Evolutionary conservation across 2,329 filamentous ascomycete genomes (phyloP).

Genomic region (Huntiella decipiens): DNA sequence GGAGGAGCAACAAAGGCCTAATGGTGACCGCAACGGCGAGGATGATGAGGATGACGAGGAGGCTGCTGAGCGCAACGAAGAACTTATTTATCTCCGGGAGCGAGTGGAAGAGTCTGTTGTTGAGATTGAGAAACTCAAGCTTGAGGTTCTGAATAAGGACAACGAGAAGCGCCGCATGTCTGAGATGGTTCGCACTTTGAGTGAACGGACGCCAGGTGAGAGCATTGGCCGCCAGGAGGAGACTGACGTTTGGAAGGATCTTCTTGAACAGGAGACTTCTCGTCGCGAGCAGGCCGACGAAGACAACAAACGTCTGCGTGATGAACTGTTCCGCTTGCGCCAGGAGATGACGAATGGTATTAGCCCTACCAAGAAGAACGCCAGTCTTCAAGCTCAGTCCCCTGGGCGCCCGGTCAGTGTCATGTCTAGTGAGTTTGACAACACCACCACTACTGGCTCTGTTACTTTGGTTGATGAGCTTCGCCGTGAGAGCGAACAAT

Average conservation of each 20-base stretch:
- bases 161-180: constrained; percentile 72
- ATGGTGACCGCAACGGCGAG: constrained; percentile 35
- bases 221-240: constrained; percentile 37
- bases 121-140: constrained; percentile 64
- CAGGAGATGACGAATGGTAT: constrained; percentile 28
- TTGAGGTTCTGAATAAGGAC: constrained; percentile 61
- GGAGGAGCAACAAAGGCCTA: constrained; percentile 38
- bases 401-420: constrained; percentile 31
- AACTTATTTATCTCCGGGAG: constrained; percentile 69
- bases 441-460: constrained; percentile 33
- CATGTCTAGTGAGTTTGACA: constrained; percentile 27
- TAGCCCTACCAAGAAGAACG: constrained; percentile 28
- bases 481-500: constrained; percentile 46
- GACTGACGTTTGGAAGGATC: constrained; percentile 82
- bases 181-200: constrained; percentile 48
- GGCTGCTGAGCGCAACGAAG: constrained; percentile 57
- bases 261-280: constrained; percentile 79
- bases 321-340: constrained; percentile 61
- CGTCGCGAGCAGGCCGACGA: constrained; percentile 80
- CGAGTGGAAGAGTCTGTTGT: constrained; percentile 67
- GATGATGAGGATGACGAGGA: constrained; percentile 44
- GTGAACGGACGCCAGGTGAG: constrained; percentile 29
- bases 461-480: constrained; percentile 62
- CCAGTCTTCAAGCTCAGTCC: constrained; percentile 25
- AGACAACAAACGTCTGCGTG: constrained; percentile 64